Percentiles rank a stretch among this genome's conserved stretches.
phyloP scores from a whole-genome alignment of 495 filamentous ascomycete genomes.

The Trichoderma asperelloides region DNA sequence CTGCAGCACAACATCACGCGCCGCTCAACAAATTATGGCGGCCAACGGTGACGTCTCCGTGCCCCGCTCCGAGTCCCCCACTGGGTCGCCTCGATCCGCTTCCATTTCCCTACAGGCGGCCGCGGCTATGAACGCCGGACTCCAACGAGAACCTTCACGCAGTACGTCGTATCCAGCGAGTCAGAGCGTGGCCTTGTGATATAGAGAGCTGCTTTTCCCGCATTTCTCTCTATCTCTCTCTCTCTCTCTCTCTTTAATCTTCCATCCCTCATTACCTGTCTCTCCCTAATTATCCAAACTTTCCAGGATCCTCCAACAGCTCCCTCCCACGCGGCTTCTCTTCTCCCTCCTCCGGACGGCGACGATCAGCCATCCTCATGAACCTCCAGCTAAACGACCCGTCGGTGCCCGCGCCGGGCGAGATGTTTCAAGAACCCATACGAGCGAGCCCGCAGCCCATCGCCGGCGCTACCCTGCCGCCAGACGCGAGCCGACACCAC shows the following conservation, averaged over 20 bases:
- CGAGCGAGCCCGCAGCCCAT: conserved; percentile 49
- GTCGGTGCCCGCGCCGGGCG: conserved; percentile 49
- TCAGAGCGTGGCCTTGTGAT: not conserved
- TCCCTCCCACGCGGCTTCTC: conserved; percentile 43
- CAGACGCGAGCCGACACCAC: conserved; percentile 50
- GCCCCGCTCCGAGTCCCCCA: conserved; percentile 28
- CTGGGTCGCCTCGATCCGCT: conserved; percentile 49
- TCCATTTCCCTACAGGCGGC: conserved; percentile 58
- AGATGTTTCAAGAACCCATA: conserved; percentile 43
- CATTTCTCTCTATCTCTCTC: not conserved
- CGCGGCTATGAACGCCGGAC: conserved; percentile 59
- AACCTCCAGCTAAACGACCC: conserved; percentile 68
- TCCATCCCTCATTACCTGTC: not conserved
- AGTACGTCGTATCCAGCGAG: not conserved
- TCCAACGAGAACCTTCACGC: conserved; percentile 18
- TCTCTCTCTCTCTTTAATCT: not conserved
- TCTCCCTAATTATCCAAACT: conserved; percentile 14
- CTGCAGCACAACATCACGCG: not conserved
- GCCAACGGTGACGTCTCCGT: conserved; percentile 9
- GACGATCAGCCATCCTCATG: conserved; percentile 62
- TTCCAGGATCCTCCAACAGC: conserved; percentile 44
- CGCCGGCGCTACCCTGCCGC: conserved; percentile 44
- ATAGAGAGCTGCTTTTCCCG: not conserved
- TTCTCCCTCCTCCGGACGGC: conserved; percentile 47
- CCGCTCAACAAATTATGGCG: not conserved